These are phyloP conservation scores for Pyricularia grisea DNA, from an alignment of 2,329 filamentous ascomycete genomes.

Conservation along the genomic window DNA sequence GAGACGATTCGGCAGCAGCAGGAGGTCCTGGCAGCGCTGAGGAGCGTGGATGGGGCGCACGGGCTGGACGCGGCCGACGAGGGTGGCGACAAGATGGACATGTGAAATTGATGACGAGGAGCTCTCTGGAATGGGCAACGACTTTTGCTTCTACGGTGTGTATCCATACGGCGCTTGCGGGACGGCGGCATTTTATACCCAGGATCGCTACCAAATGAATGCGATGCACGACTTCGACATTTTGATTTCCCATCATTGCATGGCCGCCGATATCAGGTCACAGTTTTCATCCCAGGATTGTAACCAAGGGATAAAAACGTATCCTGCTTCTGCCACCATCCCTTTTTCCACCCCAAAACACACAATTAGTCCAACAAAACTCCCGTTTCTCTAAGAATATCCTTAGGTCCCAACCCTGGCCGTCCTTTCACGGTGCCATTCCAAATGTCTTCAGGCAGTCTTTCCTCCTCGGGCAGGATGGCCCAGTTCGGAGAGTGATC, in stretches of 20 bases:
- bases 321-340: background rate
- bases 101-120: slow-evolving; percentile 10
- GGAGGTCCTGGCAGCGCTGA: slow-evolving; percentile 43
- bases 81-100: slow-evolving; percentile 30
- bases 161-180: background rate
- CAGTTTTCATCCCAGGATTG: background rate
- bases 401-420: slow-evolving; percentile 50
- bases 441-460: slow-evolving; percentile 58
- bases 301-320: background rate
- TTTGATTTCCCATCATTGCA: background rate
- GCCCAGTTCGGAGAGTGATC: slow-evolving; percentile 86
- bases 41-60: slow-evolving; percentile 25
- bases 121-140: background rate
- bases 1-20: slow-evolving; percentile 53
- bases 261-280: background rate
- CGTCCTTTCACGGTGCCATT: slow-evolving; percentile 55
- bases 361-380: slow-evolving; percentile 17
- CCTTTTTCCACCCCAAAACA: background rate
- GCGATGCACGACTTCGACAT: background rate
- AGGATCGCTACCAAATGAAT: background rate
- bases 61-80: slow-evolving; percentile 29
- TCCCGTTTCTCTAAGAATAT: slow-evolving; percentile 50
- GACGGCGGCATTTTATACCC: background rate
- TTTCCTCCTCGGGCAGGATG: slow-evolving; percentile 50
- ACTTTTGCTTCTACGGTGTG: background rate